Base-by-base conservation (phyloP, 805 yeast genomes). In the Brettanomyces nanus region DNA sequence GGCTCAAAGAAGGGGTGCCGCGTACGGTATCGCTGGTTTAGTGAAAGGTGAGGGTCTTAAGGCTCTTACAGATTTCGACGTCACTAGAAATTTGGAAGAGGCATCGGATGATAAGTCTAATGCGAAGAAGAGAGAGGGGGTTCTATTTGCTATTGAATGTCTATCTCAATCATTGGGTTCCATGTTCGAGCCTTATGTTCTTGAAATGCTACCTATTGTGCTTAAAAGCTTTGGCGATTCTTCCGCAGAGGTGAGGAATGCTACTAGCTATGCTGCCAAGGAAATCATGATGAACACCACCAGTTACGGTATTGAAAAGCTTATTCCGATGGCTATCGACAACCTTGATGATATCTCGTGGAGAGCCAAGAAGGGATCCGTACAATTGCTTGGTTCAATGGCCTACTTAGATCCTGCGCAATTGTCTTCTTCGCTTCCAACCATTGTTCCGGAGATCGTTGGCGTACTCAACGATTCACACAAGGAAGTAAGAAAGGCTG, bases 341-440 rank as follows among this genome's bases (percentile, higher is more conserved):
- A 85, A 85, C 47, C 68, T 92, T 49, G 94, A 87, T 49, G 95
- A 85, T 43, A 77, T 80, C 40, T 81, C 94, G 0, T 92, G 99
- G 99, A 74, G 99, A 63, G 77, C 95, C 0, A 92, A 92, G 64
- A 85, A 87, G 62, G 98, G 97, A 4, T 85, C 97, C 5, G 97
- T 92, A 15, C 97, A 92, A 57, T 65, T 92, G 37, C 71, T 92
- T 33, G 99, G 99, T 61, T 79, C 95, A 19, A 92, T 92, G 98
- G 98, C 98, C 1, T 92, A 87, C 58, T 69, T 92, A 44, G 96
- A 90, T 53, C 98, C 98, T 3, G 72, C 92, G 3, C 98, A 92
- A 56, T 68, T 92, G 47, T 86, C 97, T 2, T 73, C 89, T 0
- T 86, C 96, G 0, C 67, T 92, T 49, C 83, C 96, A 0, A 77